phyloP scores from a whole-genome alignment of 495 filamentous ascomycete species.

The Lophiostoma macrostomum region DNA sequence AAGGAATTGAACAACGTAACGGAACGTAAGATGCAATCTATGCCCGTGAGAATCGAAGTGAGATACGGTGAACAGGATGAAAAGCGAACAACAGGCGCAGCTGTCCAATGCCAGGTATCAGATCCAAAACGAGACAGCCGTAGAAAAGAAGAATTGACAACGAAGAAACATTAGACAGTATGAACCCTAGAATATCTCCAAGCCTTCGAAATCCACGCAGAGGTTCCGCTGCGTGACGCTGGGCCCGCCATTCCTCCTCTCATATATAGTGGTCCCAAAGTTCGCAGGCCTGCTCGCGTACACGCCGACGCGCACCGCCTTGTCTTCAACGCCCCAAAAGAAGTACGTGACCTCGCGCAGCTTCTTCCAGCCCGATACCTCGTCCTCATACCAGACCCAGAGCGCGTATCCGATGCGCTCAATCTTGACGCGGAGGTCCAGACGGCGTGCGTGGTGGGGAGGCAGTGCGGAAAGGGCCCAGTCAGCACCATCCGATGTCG shows the following conservation, averaged over 20 bases:
- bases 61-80: not conserved
- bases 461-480: conserved; percentile 56
- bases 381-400: conserved; percentile 58
- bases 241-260: conserved; percentile 46
- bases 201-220: conserved; percentile 56
- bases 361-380: conserved; percentile 54
- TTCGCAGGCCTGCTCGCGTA: conserved; percentile 55
- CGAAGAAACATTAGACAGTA: not conserved
- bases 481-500: conserved; percentile 56
- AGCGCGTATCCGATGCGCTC: conserved; percentile 56
- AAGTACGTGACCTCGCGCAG: conserved; percentile 59
- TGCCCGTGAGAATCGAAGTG: not conserved
- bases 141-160: not conserved
- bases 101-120: conserved; percentile 14
- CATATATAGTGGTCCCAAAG: conserved; percentile 44
- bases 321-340: conserved; percentile 60
- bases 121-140: not conserved
- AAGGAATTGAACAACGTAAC: not conserved
- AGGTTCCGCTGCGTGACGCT: conserved; percentile 44
- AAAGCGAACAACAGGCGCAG: not conserved
- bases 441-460: conserved; percentile 30
- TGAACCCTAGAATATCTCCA: conserved; percentile 46
- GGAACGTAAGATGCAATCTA: conserved; percentile 1
- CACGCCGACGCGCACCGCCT: conserved; percentile 55
- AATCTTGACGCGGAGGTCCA: conserved; percentile 53